Conservation (phyloP, 768 basidiomycete genomes). For the Epithele typhae region DNA sequence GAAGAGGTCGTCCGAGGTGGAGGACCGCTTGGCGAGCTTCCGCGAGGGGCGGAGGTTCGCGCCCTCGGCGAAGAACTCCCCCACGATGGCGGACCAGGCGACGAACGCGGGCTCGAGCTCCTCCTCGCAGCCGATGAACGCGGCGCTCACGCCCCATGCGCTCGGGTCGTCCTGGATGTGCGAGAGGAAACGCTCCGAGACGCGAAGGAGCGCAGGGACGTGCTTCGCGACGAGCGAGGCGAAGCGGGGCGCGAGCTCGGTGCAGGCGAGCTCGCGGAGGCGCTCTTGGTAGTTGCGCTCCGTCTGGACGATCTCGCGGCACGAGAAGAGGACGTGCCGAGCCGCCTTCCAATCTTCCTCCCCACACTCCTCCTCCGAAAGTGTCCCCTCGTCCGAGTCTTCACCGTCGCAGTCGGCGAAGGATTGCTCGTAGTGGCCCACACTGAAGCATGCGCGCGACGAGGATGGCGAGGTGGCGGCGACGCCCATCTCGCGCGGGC, state of each 20-base stretch:
- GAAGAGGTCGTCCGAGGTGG: conserved; percentile 4
- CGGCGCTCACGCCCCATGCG: conserved; percentile 57
- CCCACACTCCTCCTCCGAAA: conserved; percentile 15
- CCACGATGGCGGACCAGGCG: conserved; percentile 51
- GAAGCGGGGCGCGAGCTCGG: conserved; percentile 39
- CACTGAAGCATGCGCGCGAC: conserved; percentile 12
- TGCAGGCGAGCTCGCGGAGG: conserved; percentile 32
- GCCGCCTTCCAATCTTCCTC: conserved; percentile 34
- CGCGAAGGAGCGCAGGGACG: conserved; percentile 44
- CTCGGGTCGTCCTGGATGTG: conserved; percentile 59
- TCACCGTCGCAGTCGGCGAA: conserved; percentile 12
- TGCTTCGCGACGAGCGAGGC: conserved; percentile 50
- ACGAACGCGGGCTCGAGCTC: conserved; percentile 54
- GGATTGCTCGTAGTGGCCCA: conserved; percentile 8
- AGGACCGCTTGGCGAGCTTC: conserved; percentile 13
- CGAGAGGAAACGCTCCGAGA: conserved; percentile 46
- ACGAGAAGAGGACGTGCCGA: conserved; percentile 37
- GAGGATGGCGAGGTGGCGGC: conserved; percentile 2
- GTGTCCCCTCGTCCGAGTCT: conserved; percentile 17
- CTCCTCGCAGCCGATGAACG: conserved; percentile 51
- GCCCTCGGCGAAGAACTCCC: conserved; percentile 32
- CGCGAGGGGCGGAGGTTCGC: conserved; percentile 10
- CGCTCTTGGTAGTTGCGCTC: conserved; percentile 41
- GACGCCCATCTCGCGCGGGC: conserved; percentile 15
- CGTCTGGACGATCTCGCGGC: conserved; percentile 45